These are phyloP conservation scores for Cyclotella atomus DNA, from an alignment of 108 stramenopile species.

Conservation along the genomic window DNA sequence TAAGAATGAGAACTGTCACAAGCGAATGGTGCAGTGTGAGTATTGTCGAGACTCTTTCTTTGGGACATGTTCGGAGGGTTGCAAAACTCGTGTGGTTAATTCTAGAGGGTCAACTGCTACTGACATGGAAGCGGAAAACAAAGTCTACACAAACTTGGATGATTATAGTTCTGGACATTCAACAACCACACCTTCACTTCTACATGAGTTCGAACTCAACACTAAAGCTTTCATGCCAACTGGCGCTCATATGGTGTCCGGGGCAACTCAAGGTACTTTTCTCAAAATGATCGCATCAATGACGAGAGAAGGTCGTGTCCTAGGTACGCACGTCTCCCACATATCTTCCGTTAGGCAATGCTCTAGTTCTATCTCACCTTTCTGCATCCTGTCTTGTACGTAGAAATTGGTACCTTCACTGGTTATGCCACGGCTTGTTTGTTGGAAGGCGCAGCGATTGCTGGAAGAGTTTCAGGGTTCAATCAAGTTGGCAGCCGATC, in stretches of 20 bases:
- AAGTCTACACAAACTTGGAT: slow-evolving; percentile 60
- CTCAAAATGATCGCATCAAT: slow-evolving; percentile 78
- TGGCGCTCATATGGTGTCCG: slow-evolving; percentile 91
- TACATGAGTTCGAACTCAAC: slow-evolving; percentile 76
- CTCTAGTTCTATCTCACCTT: too few relatives aligned
- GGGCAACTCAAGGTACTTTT: slow-evolving; percentile 79
- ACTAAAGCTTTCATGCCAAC: slow-evolving; percentile 67
- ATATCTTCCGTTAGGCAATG: too few relatives aligned
- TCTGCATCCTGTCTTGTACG: too few relatives aligned
- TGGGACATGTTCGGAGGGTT: slow-evolving; percentile 87
- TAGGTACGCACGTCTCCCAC: too few relatives aligned
- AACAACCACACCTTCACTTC: slow-evolving; percentile 56
- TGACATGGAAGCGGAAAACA: slow-evolving; percentile 4
- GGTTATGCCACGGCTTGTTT: slow-evolving; percentile 93
- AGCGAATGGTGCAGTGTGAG: slow-evolving; percentile 93
- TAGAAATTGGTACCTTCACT: slow-evolving; percentile 93
- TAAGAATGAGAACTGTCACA: slow-evolving; percentile 88
- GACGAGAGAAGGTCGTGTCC: slow-evolving; percentile 74
- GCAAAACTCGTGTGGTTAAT: slow-evolving; percentile 71
- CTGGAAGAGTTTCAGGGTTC: slow-evolving; percentile 33
- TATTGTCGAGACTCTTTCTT: slow-evolving; percentile 59
- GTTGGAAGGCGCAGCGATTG: slow-evolving; percentile 71
- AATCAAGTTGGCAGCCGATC: slow-evolving; percentile 34
- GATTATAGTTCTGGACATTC: slow-evolving; percentile 80
- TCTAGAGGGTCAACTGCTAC: slow-evolving; percentile 28